Evolutionary conservation across 1,284 basidiomycete species (phyloP), one percentile per base, ranked within the genome.

Genomic region (Ceratobasidium sp.): DNA sequence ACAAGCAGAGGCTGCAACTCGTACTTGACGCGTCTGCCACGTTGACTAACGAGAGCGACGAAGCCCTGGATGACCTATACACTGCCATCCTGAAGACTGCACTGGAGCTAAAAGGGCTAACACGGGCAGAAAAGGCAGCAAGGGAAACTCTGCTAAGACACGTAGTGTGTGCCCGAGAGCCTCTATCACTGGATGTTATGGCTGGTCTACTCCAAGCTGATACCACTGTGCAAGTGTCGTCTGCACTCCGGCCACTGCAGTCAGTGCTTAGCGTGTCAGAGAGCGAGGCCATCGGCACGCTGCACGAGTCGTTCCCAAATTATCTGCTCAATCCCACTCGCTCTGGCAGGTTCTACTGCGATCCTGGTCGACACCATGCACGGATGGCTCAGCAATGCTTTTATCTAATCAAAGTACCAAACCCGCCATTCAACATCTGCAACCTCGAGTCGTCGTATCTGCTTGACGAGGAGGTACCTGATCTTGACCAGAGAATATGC

Each of bases 341-440:
- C 26, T 61, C 59, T 20, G 46, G 46, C 5, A 12, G n/a, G 5
- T 56, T 62, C 48, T 33, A n/a, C 46, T 74, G 71, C 38, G 20
- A 65, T 20, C 13, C 1, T 6, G 28, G 3, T 1, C 4, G n/a
- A 2, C 59, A 73, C 10, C 42, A 73, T n/a, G 42, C 20, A 12
- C 15, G 12, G 4, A 23, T 74, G 15, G 57, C 71, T 7, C 15
- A 42, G n/a, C 48, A 23, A 1, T 74, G 71, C 23, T 65, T 74
- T 33, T 44, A 54, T 12, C 15, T 20, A 23, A 64, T 64, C 28
- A 42, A 44, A 13, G 26, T 33, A 12, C 38, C 26, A n/a, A 17
- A 20, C n/a, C 59, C 71, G 2, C 57, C 59, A 42, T 74, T 74
- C 46, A 74, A 74, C 46, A 54, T 74, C n/a, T 64, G 71, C 59